Base-by-base conservation (phyloP, 2,329 filamentous ascomycete genomes). In the Escovopsis sp. region DNA sequence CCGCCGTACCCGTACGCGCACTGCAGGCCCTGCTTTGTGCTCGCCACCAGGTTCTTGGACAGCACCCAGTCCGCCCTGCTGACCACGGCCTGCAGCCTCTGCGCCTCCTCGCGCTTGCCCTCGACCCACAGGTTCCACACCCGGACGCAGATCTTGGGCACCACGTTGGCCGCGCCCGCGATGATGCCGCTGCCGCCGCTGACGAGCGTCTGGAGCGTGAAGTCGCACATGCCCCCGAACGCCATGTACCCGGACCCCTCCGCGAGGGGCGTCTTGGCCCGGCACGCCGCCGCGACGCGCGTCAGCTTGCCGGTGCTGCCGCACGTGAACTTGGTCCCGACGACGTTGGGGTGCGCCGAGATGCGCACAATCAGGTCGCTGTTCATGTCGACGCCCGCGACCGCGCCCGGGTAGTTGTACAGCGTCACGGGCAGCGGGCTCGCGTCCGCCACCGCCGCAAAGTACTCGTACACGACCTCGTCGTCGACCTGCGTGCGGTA, bases 331-430 rank as follows among this genome's bases (percentile, higher is more conserved):
- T 94, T 94, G 43, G 85, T 88, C 48, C 86, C 86, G 48, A 87
- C 67, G 55, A 94, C 85, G 64, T 93, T 93, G 50, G 79, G 77
- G 64, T 93, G 85, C 58, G 78, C 66, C 37, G 81, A 82, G 33
- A 94, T 75, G 57, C 73, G 74, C 65, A 91, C 85, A 54, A 94
- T 74, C 46, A 89, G 72, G 59, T 94, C 86, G 45, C 82, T 88
- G 69, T 91, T 85, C 75, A 94, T 82, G 61, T 94, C 86, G 55
- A 93, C 82, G 40, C 86, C 86, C 6, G 84, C 74, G 6, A 91
- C 86, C 40, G 85, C 86, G 41, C 85, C 85, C 1, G 86, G 86
- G 66, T 91, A 94, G 69, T 93, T 94, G 74, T 94, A 94, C 39
- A 94, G 67, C 49, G 93, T 74, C 43, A 94, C 60, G n/a, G 85